phyloP scores from a whole-genome alignment of 371 early-diverging fungal genomes.

The Blastocladiella emersonii region DNA sequence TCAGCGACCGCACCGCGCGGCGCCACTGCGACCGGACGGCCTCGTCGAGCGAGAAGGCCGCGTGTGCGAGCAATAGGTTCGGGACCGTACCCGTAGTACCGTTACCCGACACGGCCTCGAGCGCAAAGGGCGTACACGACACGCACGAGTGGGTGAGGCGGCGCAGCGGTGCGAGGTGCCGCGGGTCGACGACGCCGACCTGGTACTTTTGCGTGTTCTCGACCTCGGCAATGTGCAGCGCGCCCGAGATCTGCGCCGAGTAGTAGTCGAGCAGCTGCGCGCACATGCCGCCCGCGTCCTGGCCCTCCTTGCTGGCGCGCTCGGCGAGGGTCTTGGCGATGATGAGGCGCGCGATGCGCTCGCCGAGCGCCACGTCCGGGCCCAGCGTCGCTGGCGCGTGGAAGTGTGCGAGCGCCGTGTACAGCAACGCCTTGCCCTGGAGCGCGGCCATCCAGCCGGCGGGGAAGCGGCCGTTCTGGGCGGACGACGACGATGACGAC shows the following conservation, averaged over 20 bases:
- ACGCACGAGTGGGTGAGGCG: background rate
- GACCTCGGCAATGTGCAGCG: background rate
- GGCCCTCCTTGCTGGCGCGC: background rate
- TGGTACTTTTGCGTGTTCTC: background rate
- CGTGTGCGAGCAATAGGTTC: too few species aligned
- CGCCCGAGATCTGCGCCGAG: background rate
- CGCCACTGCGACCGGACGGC: too few species aligned
- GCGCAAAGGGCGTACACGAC: background rate
- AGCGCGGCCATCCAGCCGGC: constrained; percentile 16
- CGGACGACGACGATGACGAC: background rate
- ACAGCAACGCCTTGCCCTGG: constrained; percentile 23
- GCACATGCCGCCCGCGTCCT: background rate
- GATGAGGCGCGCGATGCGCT: background rate
- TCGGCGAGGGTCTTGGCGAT: constrained; percentile 2
- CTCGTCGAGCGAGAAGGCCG: too few species aligned
- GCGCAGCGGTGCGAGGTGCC: background rate
- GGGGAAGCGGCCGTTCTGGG: background rate
- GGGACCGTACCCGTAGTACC: too few species aligned
- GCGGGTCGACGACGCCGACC: background rate
- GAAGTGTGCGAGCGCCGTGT: constrained; percentile 31
- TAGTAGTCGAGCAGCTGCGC: background rate
- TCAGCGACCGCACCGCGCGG: too few species aligned
- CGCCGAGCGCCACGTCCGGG: background rate
- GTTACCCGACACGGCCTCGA: too few species aligned
- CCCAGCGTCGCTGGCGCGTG: constrained; percentile 11